These are phyloP conservation scores for Furcasterigmium sp. DNA, from an alignment of 2,329 filamentous ascomycete genomes.

Conservation along the genomic window DNA sequence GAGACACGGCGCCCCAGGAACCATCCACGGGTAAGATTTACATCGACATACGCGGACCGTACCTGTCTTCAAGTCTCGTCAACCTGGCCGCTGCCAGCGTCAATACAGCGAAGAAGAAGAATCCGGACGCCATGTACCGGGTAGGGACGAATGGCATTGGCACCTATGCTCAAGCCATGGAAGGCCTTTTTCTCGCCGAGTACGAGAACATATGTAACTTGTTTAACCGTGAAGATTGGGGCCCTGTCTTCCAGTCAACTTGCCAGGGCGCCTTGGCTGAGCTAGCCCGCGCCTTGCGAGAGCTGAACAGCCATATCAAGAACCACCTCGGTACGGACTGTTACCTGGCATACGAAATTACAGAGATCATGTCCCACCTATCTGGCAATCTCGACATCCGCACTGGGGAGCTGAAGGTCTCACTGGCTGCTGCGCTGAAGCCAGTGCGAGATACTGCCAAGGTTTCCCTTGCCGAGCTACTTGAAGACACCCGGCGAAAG, in stretches of 20 bases:
- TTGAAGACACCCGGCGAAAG: constrained; percentile 76
- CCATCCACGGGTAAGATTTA: constrained; percentile 78
- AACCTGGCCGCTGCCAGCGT: constrained; percentile 85
- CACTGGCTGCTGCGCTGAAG: constrained; percentile 79
- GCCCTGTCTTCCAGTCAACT: constrained; percentile 69
- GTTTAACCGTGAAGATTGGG: constrained; percentile 83
- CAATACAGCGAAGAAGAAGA: constrained; percentile 76
- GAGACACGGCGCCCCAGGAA: constrained; percentile 42
- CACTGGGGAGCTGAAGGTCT: constrained; percentile 79
- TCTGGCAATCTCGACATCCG: constrained; percentile 74
- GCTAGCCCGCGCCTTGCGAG: constrained; percentile 77
- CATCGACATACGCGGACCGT: constrained; percentile 78
- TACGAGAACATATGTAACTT: constrained; percentile 87
- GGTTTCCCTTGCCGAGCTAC: constrained; percentile 71
- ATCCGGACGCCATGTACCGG: constrained; percentile 76
- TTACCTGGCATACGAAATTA: constrained; percentile 91
- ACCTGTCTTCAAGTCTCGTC: constrained; percentile 74
- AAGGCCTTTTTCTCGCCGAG: constrained; percentile 81
- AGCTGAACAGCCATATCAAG: constrained; percentile 87
- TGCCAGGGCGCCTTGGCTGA: constrained; percentile 75
- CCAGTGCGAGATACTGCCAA: constrained; percentile 92
- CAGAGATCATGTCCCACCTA: constrained; percentile 79
- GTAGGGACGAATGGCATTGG: constrained; percentile 87
- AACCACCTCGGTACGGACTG: constrained; percentile 84
- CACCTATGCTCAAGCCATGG: constrained; percentile 81